Evolutionary conservation across 2,329 filamentous ascomycete species (phyloP), one percentile per base, ranked within the genome.

Genomic region (Alternaria sp.): DNA sequence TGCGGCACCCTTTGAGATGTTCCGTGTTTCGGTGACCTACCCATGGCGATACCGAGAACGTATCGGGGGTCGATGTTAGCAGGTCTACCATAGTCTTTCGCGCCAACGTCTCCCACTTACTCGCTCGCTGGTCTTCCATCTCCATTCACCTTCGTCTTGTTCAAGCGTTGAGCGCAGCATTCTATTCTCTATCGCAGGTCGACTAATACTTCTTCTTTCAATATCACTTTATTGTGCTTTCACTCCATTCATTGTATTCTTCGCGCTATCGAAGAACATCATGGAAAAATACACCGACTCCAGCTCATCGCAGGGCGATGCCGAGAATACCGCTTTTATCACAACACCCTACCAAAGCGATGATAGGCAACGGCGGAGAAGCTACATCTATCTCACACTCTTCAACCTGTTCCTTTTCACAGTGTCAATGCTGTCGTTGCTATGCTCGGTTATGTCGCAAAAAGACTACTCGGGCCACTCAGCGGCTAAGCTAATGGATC

Each of bases 321-420:
- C 67, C 43, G 76, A 78, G 50, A 70, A 69, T 28, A 67, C 73
- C n/a, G 67, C 75, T 15, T 73, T 78, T 52, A 72, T 78, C 49
- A 69, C 68, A 63, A 68, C 57, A 50, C 64, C 70, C 11, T 68
- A 71, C 51, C 57, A 71, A 47, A 67, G 66, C 55, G 70, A 77
- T 15, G 72, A 77, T 5, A 51, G 59, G 7, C 26, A 44, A 40
- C 62, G 66, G 58, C 59, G 62, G 63, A 70, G 69, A 61, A 70
- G 67, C 56, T 72, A 73, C 49, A 61, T 73, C 36, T 77, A 72
- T 52, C 68, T 78, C 10, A 77, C 75, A 2, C 67, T 77, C 9
- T 69, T 74, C 59, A 78, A 78, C 54, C 70, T 78, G 25, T 77
- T 78, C 58, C 51, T 78, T 25, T 77, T 77, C 61, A 74, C 69